Evolutionary conservation across 805 yeast species (phyloP).

Genomic region (Candida anglica): DNA sequence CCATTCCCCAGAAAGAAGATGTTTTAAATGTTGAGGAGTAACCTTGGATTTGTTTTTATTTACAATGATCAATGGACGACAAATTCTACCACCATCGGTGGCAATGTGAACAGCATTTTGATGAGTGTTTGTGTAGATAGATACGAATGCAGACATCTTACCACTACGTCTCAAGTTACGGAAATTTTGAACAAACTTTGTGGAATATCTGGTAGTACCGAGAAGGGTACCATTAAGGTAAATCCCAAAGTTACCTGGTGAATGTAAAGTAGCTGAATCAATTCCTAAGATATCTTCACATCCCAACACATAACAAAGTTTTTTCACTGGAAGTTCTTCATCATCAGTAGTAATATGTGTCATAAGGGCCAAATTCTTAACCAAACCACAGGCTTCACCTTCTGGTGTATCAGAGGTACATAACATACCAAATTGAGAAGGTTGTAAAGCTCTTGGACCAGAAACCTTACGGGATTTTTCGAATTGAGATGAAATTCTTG

Average conservation of each 20-base stretch:
- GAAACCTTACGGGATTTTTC: constrained; percentile 97
- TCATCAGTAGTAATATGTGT: constrained; percentile 98
- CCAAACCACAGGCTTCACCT: constrained; percentile 99
- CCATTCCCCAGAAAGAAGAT: constrained; percentile 65
- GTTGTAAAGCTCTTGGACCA: constrained; percentile 98
- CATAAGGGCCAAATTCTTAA: constrained; percentile 94
- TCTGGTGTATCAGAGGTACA: constrained; percentile 99
- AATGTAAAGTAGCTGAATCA: constrained; percentile 80
- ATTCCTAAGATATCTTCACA: constrained; percentile 80
- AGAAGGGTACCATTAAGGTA: constrained; percentile 91
- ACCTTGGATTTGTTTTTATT: constrained; percentile 64
- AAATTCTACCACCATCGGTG: constrained; percentile 97
- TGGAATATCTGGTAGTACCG: constrained; percentile 86
- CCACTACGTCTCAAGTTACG: constrained; percentile 81
- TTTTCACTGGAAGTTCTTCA: constrained; percentile 84
- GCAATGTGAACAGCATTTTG: constrained; percentile 95
- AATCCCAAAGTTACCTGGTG: constrained; percentile 76
- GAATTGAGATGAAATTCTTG: constrained; percentile 97
- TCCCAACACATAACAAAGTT: constrained; percentile 76
- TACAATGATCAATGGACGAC: constrained; percentile 92
- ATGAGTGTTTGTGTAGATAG: constrained; percentile 85
- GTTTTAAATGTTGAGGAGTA: constrained; percentile 60
- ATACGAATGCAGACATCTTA: constrained; percentile 81
- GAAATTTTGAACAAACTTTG: constrained; percentile 74
- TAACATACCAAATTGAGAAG: constrained; percentile 98